These are phyloP conservation scores for Yarrowia sp. DNA, from an alignment of 805 yeast species.

Conservation along the genomic window DNA sequence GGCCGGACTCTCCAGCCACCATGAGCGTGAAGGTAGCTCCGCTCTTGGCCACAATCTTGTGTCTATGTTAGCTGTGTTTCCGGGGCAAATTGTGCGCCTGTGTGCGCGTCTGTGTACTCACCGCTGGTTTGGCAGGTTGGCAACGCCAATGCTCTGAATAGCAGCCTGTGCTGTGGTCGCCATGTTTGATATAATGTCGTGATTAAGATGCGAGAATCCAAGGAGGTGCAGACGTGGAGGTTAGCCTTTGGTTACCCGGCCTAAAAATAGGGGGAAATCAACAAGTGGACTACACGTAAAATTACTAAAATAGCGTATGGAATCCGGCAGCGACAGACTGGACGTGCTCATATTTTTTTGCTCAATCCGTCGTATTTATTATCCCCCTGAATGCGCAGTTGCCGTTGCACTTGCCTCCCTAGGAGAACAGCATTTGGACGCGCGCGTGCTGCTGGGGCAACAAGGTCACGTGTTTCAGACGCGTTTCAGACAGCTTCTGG, in stretches of 20 bases:
- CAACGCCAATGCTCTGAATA: conserved; percentile 33
- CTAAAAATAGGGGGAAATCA: conserved; percentile 5
- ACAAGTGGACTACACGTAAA: neutral
- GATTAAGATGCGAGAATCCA: conserved; percentile 18
- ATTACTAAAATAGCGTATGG: neutral
- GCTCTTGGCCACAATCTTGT: conserved; percentile 42
- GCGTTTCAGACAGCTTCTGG: neutral
- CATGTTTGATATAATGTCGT: neutral
- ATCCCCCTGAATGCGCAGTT: no score
- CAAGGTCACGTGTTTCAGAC: neutral
- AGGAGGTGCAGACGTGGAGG: conserved; percentile 27
- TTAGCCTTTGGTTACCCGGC: conserved; percentile 18
- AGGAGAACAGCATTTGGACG: no score
- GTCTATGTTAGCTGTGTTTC: conserved; percentile 35
- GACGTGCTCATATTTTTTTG: no score
- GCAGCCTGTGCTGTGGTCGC: conserved; percentile 25
- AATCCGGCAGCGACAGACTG: no score
- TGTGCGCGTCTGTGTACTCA: conserved; percentile 27
- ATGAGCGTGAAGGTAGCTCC: conserved; percentile 78
- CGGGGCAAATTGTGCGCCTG: no score
- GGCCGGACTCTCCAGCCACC: conserved; percentile 83
- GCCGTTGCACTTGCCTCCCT: no score
- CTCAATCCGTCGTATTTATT: neutral
- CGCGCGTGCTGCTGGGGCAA: conserved; percentile 16
- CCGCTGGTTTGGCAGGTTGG: conserved; percentile 38